These are phyloP conservation scores for Didymella lethalis DNA, from an alignment of 2,329 filamentous ascomycete species.

Conservation along the genomic window DNA sequence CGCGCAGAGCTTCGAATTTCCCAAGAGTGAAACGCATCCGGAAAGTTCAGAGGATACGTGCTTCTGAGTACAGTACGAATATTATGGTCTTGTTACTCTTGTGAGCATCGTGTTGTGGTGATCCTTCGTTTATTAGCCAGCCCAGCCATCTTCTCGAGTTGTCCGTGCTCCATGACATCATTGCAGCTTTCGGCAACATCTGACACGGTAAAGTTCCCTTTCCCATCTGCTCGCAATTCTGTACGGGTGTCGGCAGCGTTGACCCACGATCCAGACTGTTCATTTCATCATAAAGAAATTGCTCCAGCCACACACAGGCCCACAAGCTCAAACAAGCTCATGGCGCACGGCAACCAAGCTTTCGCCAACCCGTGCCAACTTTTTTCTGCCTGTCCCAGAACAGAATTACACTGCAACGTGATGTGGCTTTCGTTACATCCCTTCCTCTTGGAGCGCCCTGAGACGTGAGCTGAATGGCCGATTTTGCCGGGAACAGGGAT, in stretches of 20 bases:
- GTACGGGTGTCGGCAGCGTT: conserved; percentile 17
- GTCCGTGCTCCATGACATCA: conserved; percentile 9
- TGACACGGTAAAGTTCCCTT: conserved; percentile 1
- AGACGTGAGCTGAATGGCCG: conserved; percentile 17
- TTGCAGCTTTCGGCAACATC: not conserved
- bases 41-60: not conserved
- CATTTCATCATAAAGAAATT: conserved; percentile 20
- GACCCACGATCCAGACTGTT: conserved; percentile 12
- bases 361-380: conserved; percentile 24
- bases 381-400: conserved; percentile 19
- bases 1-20: not conserved
- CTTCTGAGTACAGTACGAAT: not conserved
- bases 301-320: conserved; percentile 32
- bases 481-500: conserved; percentile 28
- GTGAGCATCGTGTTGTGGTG: conserved; percentile 1
- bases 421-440: conserved; percentile 19
- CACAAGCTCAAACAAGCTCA: conserved; percentile 30
- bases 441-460: conserved; percentile 14
- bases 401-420: conserved; percentile 6
- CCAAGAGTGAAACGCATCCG: not conserved
- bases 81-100: not conserved
- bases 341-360: conserved; percentile 28
- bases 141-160: not conserved
- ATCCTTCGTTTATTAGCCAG: not conserved
- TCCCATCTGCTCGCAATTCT: not conserved